Conservation (phyloP, 768 basidiomycete genomes). For the Paxillus rubicundulus region DNA sequence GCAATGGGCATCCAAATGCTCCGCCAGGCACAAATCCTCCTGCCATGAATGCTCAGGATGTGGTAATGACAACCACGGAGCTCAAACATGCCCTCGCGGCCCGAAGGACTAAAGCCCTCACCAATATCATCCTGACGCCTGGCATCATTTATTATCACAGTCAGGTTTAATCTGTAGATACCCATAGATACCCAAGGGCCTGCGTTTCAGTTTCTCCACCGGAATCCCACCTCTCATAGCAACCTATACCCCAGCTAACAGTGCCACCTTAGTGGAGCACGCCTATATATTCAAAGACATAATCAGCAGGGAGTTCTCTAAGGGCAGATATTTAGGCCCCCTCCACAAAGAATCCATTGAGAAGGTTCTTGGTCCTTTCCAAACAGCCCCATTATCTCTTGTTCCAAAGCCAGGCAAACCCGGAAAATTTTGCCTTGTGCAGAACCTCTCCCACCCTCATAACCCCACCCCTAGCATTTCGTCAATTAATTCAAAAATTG, state of each 20-base stretch:
- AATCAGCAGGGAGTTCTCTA: background rate
- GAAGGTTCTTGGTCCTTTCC: constrained; percentile 24
- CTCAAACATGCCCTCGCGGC: background rate
- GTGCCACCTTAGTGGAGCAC: background rate
- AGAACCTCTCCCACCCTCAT: constrained; percentile 18
- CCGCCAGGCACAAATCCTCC: background rate
- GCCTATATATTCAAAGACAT: background rate
- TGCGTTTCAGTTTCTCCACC: background rate
- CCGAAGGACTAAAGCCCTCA: background rate
- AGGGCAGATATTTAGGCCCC: background rate
- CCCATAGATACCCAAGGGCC: background rate
- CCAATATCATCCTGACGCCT: background rate
- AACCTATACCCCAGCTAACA: background rate
- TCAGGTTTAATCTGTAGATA: background rate
- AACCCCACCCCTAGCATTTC: background rate
- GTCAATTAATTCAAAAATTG: constrained; percentile 37
- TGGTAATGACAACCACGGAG: background rate
- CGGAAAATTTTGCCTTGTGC: constrained; percentile 22
- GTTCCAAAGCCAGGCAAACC: constrained; percentile 28
- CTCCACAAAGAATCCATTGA: constrained; percentile 7
- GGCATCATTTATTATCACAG: background rate
- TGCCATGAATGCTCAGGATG: background rate
- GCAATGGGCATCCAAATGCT: no score
- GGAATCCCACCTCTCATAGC: background rate
- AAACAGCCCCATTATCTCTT: constrained; percentile 25